Evolutionary conservation across 306 rosid genomes (phyloP), one percentile per base, ranked within the genome.

Genomic region (Cicer yamashitae): DNA sequence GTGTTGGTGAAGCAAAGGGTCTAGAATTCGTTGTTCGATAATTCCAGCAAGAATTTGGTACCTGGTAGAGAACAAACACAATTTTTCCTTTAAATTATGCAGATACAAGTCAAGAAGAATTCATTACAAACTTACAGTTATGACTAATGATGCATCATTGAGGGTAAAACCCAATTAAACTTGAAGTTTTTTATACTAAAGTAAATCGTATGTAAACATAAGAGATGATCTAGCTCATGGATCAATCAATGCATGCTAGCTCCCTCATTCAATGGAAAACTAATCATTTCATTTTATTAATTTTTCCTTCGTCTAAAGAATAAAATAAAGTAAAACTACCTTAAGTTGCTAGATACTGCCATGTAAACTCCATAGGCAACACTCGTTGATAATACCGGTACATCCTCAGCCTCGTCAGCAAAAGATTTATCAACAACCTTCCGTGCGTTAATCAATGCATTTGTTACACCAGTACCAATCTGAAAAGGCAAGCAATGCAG

Each of bases 381-480:
- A 71, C 99, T 94, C 2, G 99, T 94, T 38, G 97, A 81, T 50
- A 92, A 3, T 65, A 92, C 7, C 10, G 97, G 97, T 30, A 94
- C 50, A 50, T 90, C 94, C 82, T 92, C 97, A 37, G 92, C 97
- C 88, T 92, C 96, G 12, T 73, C 93, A 7, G 89, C 91, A 80
- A 87, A 92, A 58, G 93, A 82, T 80, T 94, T 88, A 67, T 94
- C 89, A 5, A 94, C 38, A 45, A 82, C 77, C 83, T 94, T 94
- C 20, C 97, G 77, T 5, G 89, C 84, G 60, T 84, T 87, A 44
- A 94, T 89, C 92, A 92, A 83, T 22, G 84, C 85, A 72, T 92
- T 94, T 62, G 97, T 92, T 17, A 94, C 88, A 15, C 96, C 97
- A 8, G 99, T 94, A 41, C 99, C 99, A 67, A 90, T 82, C 97